phyloP scores from a whole-genome alignment of 1,284 basidiomycete genomes.

The Puccinia hordei region DNA sequence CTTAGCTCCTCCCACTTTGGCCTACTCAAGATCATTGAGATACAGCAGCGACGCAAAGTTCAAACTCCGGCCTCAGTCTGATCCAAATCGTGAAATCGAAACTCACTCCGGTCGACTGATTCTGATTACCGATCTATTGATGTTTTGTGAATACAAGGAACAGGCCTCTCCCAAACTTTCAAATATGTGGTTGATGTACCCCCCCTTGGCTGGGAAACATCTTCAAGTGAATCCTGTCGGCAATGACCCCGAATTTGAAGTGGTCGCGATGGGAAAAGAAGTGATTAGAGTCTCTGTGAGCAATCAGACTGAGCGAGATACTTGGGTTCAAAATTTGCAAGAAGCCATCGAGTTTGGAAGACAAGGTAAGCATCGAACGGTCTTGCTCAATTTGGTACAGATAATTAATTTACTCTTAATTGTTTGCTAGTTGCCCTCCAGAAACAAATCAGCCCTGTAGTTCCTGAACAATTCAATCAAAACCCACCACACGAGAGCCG shows the following conservation, averaged over 20 bases:
- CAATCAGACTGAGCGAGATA: constrained; percentile 30
- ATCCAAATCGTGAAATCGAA: constrained; percentile 54
- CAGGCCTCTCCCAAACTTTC: constrained; percentile 54
- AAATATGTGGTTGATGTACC: constrained; percentile 93
- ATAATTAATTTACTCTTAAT: neutral
- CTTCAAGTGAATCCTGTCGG: constrained; percentile 60
- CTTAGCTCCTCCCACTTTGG: constrained; percentile 42
- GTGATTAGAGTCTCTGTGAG: constrained; percentile 68
- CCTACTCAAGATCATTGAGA: constrained; percentile 26
- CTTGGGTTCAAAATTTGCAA: constrained; percentile 30
- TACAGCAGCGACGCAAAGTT: constrained; percentile 18
- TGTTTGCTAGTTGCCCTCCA: constrained; percentile 4
- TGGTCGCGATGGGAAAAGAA: constrained; percentile 88
- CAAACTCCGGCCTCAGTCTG: constrained; percentile 25
- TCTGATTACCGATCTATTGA: constrained; percentile 61
- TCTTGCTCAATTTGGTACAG: neutral
- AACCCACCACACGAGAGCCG: neutral
- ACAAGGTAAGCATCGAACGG: constrained; percentile 1
- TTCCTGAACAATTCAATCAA: neutral
- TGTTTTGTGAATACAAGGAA: constrained; percentile 60
- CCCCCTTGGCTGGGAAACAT: constrained; percentile 92
- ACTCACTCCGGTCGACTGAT: constrained; percentile 56
- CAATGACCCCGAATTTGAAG: constrained; percentile 62
- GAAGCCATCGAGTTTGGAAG: constrained; percentile 38
- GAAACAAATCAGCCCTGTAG: neutral